Evolutionary conservation across 2,329 filamentous ascomycete species (phyloP), one percentile per base, ranked within the genome.

Genomic region (Fusarium fracticaudum): DNA sequence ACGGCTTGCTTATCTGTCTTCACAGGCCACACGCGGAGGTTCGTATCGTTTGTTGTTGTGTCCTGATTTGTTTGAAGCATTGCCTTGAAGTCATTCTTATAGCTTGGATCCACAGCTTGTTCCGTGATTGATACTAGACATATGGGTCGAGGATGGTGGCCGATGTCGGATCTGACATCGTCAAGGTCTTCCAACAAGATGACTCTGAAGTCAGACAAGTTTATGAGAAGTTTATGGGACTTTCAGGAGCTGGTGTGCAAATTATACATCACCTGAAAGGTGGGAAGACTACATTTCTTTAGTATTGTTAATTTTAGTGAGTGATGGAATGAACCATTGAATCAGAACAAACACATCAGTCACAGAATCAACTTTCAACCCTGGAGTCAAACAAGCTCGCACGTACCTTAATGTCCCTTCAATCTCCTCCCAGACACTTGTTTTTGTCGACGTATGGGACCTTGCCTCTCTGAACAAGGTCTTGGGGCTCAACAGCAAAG

Each of bases 101-200:
- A 77, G 33, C 71, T 69, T 1, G 22, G 33, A 73, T 81, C 79
- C 40, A 82, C 80, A 20, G 80, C 76, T 14, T 66, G 72, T 61
- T 83, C 81, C 13, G 78, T 79, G 26, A 83, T 40, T 80, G 73
- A 63, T 81, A 82, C 81, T 80, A 82, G 18, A 69, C 77, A 55
- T 83, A 81, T 31, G 78, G 59, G 72, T 83, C 78, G 64, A 83
- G 66, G 33, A 71, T 76, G 20, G 68, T 77, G 24, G 78, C 68
- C 10, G 64, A 45, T 37, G 22, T n/a, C 31, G 60, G 57, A 47
- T 64, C 50, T 15, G 57, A n/a, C 55, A 67, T 53, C 20, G n/a
- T 29, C 20, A 20, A 55, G n/a, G 9, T 3, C 18, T 18, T 35
- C 22, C 5, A 20, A 4, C 3, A 5, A 33, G 26, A 22, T 18